phyloP scores from a whole-genome alignment of 2,329 filamentous ascomycete species.

The Microcyclospora tardicrescens region DNA sequence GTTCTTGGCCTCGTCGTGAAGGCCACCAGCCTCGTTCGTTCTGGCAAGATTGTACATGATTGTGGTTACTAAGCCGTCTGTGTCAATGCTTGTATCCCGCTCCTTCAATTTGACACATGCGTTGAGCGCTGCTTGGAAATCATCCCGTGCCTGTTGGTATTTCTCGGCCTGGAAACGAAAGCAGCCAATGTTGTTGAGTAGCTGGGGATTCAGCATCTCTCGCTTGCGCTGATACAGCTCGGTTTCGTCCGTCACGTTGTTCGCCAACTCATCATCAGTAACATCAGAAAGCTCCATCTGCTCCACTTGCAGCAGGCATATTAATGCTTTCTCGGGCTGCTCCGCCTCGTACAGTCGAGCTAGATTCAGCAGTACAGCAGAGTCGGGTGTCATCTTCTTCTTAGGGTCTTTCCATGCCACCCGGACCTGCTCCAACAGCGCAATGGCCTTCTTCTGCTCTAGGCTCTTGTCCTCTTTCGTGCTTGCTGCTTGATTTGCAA shows the following conservation, averaged over 20 bases:
- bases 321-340: slow-evolving; percentile 76
- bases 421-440: slow-evolving; percentile 71
- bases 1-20: slow-evolving; percentile 70
- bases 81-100: slow-evolving; percentile 63
- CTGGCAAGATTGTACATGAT: slow-evolving; percentile 94
- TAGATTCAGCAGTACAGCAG: slow-evolving; percentile 80
- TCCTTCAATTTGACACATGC: slow-evolving; percentile 74
- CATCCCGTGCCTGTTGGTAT: slow-evolving; percentile 62
- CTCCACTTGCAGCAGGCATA: slow-evolving; percentile 85
- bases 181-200: slow-evolving; percentile 94
- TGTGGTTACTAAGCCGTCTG: slow-evolving; percentile 82
- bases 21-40: slow-evolving; percentile 76
- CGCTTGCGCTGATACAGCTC: slow-evolving; percentile 43
- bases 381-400: slow-evolving; percentile 66
- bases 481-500: slow-evolving; percentile 57
- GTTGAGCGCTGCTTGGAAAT: slow-evolving; percentile 84
- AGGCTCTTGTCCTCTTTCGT: slow-evolving; percentile 75
- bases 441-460: slow-evolving; percentile 76
- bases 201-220: slow-evolving; percentile 70
- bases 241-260: slow-evolving; percentile 24
- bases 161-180: slow-evolving; percentile 86
- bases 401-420: slow-evolving; percentile 87
- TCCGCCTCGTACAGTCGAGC: slow-evolving; percentile 81
- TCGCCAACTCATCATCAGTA: slow-evolving; percentile 53
- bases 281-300: slow-evolving; percentile 75